Base-by-base conservation (phyloP, 2,329 filamentous ascomycete genomes). In the Diaporthe capsici region DNA sequence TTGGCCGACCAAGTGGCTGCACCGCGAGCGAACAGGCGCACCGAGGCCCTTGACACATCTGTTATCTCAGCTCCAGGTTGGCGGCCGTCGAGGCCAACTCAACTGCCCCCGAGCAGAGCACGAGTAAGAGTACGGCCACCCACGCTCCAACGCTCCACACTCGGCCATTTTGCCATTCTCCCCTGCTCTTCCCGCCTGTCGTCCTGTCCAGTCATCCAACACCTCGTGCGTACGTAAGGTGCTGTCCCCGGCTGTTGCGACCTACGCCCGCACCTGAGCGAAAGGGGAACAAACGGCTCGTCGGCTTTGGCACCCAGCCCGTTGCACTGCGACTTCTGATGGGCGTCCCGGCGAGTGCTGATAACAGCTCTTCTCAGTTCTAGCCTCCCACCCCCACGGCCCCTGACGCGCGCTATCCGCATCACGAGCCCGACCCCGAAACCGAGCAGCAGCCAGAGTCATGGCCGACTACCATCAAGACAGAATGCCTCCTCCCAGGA, bases 381-480 rank as follows among this genome's bases (percentile, higher is more conserved):
- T 73, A 77, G 75, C 47, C 53, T n/a, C 44, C 49, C 65, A 25
- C 61, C 61, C 61, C 71, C 61, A 53, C 75, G 73, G 63, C 73
- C 75, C 58, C 51, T 44, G 53, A 75, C 68, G 31, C 63, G 73
- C 73, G 58, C 53, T 42, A 75, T 63, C 65, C 75, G 58, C 60
- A 75, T 49, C 42, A 63, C 73, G 61, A 68, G 49, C 34, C 58
- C 57, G 71, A 49, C 31, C 53, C 49, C 42, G 34, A 88, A 22
- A 25, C 61, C 61, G 61, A 65, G 17, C 61, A 65, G 25, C 25
- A 65, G 81, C 79, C 79, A 80, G 78, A 83, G 84, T 78, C 81
- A 92, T 92, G 90, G 88, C 89, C 80, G 90, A 92, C 81, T 91
- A 91, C 80, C 88, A 88, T 77, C 87, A 88, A 80, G 87, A 88